Percentiles rank a stretch among this genome's conserved stretches.
Evolutionary conservation across 2,329 filamentous ascomycete species (phyloP).

Genomic region (Pochonia chlamydosporia): DNA sequence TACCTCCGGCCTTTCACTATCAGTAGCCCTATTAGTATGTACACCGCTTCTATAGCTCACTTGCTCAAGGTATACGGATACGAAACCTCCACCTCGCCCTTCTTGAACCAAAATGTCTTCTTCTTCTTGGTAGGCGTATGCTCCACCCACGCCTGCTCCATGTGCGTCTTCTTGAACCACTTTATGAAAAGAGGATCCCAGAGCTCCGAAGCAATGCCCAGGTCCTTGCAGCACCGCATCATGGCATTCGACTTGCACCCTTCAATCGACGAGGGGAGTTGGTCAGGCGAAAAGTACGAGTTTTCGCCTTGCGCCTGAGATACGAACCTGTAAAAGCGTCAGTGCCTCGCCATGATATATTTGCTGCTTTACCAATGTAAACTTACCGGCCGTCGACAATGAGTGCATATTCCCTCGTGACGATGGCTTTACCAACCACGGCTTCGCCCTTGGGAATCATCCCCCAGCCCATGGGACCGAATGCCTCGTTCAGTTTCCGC

Average conservation of each 20-base stretch:
- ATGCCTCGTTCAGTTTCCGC: slow-evolving; percentile 80
- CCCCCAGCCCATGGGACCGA: slow-evolving; percentile 94
- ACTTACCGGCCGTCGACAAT: slow-evolving; percentile 79
- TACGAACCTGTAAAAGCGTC: slow-evolving; percentile 60
- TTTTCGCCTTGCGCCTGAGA: slow-evolving; percentile 92
- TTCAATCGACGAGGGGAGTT: slow-evolving; percentile 89
- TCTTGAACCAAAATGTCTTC: slow-evolving; percentile 80
- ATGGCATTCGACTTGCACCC: slow-evolving; percentile 97
- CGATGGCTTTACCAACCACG: slow-evolving; percentile 72
- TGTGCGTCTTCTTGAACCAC: slow-evolving; percentile 68
- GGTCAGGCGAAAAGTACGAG: slow-evolving; percentile 83
- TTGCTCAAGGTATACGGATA: slow-evolving; percentile 49
- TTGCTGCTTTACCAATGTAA: neutral
- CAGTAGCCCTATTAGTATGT: too few species aligned
- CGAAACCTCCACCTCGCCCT: slow-evolving; percentile 64
- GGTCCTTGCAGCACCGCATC: slow-evolving; percentile 97
- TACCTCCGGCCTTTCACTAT: too few species aligned
- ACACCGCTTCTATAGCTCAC: too few species aligned
- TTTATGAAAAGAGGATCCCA: slow-evolving; percentile 94
- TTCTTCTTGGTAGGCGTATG: slow-evolving; percentile 82
- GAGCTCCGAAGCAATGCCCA: slow-evolving; percentile 88
- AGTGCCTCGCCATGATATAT: neutral
- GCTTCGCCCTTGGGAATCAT: slow-evolving; percentile 82
- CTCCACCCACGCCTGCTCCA: slow-evolving; percentile 83
- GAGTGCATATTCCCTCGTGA: slow-evolving; percentile 89